Evolutionary conservation across 768 basidiomycete species (phyloP).

Genomic region (Vararia minispora): DNA sequence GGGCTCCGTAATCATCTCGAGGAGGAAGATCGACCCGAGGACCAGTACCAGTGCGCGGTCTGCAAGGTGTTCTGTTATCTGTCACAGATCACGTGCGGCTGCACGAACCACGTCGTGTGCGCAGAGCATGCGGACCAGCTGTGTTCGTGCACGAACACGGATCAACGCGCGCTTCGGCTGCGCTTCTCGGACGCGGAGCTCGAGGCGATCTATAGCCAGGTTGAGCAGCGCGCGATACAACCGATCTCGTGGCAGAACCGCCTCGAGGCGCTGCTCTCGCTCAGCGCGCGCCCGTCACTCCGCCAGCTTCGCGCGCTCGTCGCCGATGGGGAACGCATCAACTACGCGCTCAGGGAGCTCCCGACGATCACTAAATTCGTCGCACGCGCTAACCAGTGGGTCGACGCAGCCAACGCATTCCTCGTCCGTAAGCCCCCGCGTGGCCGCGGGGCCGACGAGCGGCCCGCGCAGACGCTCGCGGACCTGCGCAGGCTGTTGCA

Average conservation of each 20-base stretch:
- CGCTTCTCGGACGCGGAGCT: slow-evolving; percentile 77
- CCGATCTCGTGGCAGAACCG: slow-evolving; percentile 71
- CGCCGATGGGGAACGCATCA: slow-evolving; percentile 83
- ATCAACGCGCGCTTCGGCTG: slow-evolving; percentile 56
- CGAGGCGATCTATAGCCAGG: slow-evolving; percentile 49
- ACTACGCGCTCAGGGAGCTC: slow-evolving; percentile 62
- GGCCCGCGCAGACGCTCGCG: slow-evolving; percentile 58
- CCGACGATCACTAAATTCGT: slow-evolving; percentile 68
- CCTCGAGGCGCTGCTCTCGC: slow-evolving; percentile 52
- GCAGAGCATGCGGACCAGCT: slow-evolving; percentile 73
- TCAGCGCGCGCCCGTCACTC: slow-evolving; percentile 61
- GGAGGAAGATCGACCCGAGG: slow-evolving; percentile 76
- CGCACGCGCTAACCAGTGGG: slow-evolving; percentile 72
- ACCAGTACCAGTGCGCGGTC: slow-evolving; percentile 88
- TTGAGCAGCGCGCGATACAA: slow-evolving; percentile 60
- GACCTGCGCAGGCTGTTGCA: slow-evolving; percentile 59
- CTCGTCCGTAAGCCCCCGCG: slow-evolving; percentile 70
- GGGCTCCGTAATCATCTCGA: slow-evolving; percentile 62
- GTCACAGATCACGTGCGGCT: slow-evolving; percentile 79
- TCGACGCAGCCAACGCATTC: slow-evolving; percentile 74
- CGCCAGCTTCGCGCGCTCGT: slow-evolving; percentile 74
- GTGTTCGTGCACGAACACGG: slow-evolving; percentile 53
- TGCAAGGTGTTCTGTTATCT: slow-evolving; percentile 96
- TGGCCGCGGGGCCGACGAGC: slow-evolving; percentile 65
- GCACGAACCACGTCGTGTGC: slow-evolving; percentile 73